A percentile compares a stretch with the other conserved stretches of the same genome.
phyloP scores from a whole-genome alignment of 108 stramenopile genomes.

The Bacterosira constricta region DNA sequence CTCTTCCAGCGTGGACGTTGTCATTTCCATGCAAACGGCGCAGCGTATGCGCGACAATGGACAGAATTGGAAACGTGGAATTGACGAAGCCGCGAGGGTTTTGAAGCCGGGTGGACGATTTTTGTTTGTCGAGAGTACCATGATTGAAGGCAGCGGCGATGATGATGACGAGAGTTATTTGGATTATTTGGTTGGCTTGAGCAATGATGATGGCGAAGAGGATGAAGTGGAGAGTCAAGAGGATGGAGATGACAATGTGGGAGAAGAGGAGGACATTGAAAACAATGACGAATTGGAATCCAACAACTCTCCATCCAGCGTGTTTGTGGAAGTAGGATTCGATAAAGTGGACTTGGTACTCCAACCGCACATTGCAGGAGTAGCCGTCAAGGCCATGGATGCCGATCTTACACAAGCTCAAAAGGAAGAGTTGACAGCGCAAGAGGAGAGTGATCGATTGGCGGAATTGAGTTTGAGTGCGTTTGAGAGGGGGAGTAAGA shows the following conservation, averaged over 20 bases:
- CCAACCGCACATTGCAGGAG: constrained; percentile 83
- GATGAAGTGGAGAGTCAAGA: constrained; percentile 15
- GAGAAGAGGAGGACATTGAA: constrained; percentile 24
- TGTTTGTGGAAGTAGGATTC: constrained; percentile 78
- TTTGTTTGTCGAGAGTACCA: constrained; percentile 80
- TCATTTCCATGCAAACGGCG: constrained; percentile 71
- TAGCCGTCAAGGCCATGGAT: constrained; percentile 76
- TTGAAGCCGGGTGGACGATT: constrained; percentile 86
- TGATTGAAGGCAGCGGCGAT: constrained; percentile 60
- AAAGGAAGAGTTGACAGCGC: constrained; percentile 38
- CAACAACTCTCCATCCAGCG: constrained; percentile 23
- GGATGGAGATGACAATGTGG: constrained; percentile 18
- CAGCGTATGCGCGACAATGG: constrained; percentile 77
- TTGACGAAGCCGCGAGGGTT: constrained; percentile 82
- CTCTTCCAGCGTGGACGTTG: constrained; percentile 77
- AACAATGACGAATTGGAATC: constrained; percentile 25
- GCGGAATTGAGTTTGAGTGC: constrained; percentile 80
- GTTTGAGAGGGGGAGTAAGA: constrained; percentile 84
- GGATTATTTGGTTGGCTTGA: constrained; percentile 63
- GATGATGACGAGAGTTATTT: constrained; percentile 78
- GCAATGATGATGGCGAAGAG: constrained; percentile 51
- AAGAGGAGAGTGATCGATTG: constrained; percentile 64
- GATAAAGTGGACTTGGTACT: constrained; percentile 83
- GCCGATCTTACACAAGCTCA: constrained; percentile 67
- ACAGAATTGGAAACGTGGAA: constrained; percentile 73